These are phyloP conservation scores for Talaromyces wortmannii DNA, from an alignment of 495 filamentous ascomycete species.

Conservation along the genomic window DNA sequence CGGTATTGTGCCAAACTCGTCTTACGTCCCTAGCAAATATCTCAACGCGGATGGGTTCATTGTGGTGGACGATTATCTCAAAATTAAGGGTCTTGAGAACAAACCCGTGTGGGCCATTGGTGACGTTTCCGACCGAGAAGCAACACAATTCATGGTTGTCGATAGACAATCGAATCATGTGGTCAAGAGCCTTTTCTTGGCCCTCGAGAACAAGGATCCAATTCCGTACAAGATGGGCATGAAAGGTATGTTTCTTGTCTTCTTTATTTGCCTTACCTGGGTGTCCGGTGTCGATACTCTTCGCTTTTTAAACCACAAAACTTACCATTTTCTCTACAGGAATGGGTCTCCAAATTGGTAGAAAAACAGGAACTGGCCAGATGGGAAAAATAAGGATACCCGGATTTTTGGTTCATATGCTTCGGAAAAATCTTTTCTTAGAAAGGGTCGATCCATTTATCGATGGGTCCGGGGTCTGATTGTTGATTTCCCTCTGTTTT, in stretches of 20 bases:
- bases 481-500: too few species aligned
- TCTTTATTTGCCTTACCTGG: neutral
- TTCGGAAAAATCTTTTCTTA: neutral
- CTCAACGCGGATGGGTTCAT: conserved; percentile 47
- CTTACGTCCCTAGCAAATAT: conserved; percentile 44
- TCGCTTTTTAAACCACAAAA: neutral
- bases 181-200: neutral
- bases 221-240: neutral
- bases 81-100: conserved; percentile 19
- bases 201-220: neutral
- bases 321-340: neutral
- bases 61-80: conserved; percentile 47
- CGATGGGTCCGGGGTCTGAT: too few species aligned
- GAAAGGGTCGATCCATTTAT: neutral
- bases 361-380: neutral
- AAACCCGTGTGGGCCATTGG: conserved; percentile 26
- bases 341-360: conserved; percentile 2
- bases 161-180: conserved; percentile 1
- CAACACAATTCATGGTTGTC: neutral
- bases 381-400: neutral
- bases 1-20: conserved; percentile 54
- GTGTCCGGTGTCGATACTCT: neutral
- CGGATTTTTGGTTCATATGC: neutral
- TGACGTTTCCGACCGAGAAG: conserved; percentile 25
- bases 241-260: neutral